Evolutionary conservation across 2,329 filamentous ascomycete species (phyloP), one percentile per base, ranked within the genome.

Genomic region (Fusarium succisae): DNA sequence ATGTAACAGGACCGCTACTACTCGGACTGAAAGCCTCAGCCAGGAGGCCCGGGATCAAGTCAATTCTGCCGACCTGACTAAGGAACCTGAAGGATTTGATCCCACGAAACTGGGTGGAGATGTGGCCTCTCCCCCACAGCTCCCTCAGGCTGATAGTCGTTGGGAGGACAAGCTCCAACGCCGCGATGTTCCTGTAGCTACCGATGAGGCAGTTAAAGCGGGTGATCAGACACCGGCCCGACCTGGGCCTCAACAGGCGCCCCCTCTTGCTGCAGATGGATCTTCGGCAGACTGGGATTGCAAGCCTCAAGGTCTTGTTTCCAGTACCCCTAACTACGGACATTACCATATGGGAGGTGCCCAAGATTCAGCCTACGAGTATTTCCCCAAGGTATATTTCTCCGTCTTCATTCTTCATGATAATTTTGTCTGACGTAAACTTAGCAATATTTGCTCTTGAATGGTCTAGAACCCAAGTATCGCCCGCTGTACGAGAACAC

Each of bases 381-480:
- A 93, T 77, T 91, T 92, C 73, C 87, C 90, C 64, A 93, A 92
- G 80, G 85, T 86, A 79, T 63, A 76, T 63, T 14, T 8, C 28
- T 20, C 30, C 35, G 12, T 12, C 12, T 11, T 6, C 32, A 22
- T n/a, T 14, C 32, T 13, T 17, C 38, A 61, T 12, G 11, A 53
- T 30, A 11, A 39, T n/a, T 20, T 24, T 48, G 61, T 20, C 78
- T 81, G 63, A 82, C 58, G 15, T 17, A 43, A 90, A 91, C 5
- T 79, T 85, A 95, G 84, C 78, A 85, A 78, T 93, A 92, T 78
- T 83, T 96, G 18, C 87, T 97, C 10, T 88, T 97, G 5, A 93
- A 94, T 65, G 95, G 94, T 2, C 86, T 91, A 4, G 90, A 92
- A 71, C 83, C 87, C 37, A 93, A 94, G 79, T 97, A 97, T 81